Percentiles rank a stretch among this genome's conserved stretches.
Evolutionary conservation across 345 rosid species (phyloP).

Genomic region (Alliaria petiolata): DNA sequence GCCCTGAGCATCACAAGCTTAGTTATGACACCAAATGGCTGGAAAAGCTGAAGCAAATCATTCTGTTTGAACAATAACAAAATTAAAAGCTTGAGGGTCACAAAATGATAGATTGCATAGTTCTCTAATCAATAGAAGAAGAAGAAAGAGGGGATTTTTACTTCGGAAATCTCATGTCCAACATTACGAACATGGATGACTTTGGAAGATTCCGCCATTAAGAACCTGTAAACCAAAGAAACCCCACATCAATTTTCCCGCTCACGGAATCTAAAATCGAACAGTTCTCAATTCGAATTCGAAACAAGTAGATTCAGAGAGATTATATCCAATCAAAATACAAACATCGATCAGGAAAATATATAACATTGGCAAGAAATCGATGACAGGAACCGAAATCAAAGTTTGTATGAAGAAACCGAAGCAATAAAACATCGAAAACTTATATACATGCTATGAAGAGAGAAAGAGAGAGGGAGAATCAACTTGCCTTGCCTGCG

Average conservation of each 20-base stretch:
- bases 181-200: slow-evolving; percentile 96
- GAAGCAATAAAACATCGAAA: no score
- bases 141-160: no score
- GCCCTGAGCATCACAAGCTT: slow-evolving; percentile 99
- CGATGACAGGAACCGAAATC: background rate
- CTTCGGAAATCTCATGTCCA: no score
- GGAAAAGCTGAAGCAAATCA: slow-evolving; percentile 94
- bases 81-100: no score
- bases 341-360: background rate
- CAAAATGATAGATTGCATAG: no score
- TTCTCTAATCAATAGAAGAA: no score
- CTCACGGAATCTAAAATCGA: background rate
- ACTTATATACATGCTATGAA: no score
- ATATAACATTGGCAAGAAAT: slow-evolving; percentile 1
- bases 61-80: slow-evolving; percentile 46
- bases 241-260: background rate
- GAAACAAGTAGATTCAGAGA: background rate
- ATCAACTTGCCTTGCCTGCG: slow-evolving; percentile 25
- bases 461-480: slow-evolving; percentile 11
- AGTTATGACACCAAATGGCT: slow-evolving; percentile 95
- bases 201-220: slow-evolving; percentile 91
- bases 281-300: background rate
- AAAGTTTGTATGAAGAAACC: background rate
- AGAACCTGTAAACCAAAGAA: slow-evolving; percentile 20
- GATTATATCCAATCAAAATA: background rate